A percentile compares a stretch with the other conserved stretches of the same genome.
Conservation (phyloP, 768 basidiomycete species). For the Pleurotus pulmonarius region DNA sequence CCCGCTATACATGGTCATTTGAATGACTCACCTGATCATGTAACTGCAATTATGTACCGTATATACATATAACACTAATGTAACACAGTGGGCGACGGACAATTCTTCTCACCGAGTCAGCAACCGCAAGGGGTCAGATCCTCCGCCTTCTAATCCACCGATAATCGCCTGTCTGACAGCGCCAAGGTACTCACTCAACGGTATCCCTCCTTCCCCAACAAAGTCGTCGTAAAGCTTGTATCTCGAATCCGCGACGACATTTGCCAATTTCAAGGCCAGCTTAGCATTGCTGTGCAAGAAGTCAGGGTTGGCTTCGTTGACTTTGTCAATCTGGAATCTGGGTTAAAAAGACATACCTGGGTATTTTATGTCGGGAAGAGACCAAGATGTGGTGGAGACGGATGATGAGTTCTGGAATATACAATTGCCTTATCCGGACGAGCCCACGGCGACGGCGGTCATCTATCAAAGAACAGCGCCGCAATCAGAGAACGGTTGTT, state of each 20-base stretch:
- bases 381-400: slow-evolving; percentile 75
- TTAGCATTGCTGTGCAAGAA: slow-evolving; percentile 60
- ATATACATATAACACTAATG: not conserved
- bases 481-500: not conserved
- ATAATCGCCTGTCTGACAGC: slow-evolving; percentile 71
- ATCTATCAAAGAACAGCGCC: slow-evolving; percentile 21
- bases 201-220: slow-evolving; percentile 53
- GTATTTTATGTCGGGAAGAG: slow-evolving; percentile 57
- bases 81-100: slow-evolving; percentile 41
- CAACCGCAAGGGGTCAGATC: slow-evolving; percentile 71
- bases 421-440: slow-evolving; percentile 80
- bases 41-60: not conserved
- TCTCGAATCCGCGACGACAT: slow-evolving; percentile 83
- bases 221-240: slow-evolving; percentile 88
- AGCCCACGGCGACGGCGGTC: slow-evolving; percentile 65
- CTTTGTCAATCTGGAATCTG: not conserved
- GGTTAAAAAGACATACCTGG: slow-evolving; percentile 47
- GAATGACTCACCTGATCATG: too few relatives aligned
- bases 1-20: too few relatives aligned
- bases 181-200: slow-evolving; percentile 70
- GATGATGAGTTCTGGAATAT: slow-evolving; percentile 85
- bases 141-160: slow-evolving; percentile 67
- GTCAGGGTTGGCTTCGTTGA: not conserved
- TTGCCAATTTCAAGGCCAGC: slow-evolving; percentile 71
- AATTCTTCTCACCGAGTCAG: slow-evolving; percentile 43